Evolutionary conservation across 192 early-diverging fungal genomes (phyloP), one percentile per base, ranked within the genome.

Genomic region (Radiomyces spectabilis): DNA sequence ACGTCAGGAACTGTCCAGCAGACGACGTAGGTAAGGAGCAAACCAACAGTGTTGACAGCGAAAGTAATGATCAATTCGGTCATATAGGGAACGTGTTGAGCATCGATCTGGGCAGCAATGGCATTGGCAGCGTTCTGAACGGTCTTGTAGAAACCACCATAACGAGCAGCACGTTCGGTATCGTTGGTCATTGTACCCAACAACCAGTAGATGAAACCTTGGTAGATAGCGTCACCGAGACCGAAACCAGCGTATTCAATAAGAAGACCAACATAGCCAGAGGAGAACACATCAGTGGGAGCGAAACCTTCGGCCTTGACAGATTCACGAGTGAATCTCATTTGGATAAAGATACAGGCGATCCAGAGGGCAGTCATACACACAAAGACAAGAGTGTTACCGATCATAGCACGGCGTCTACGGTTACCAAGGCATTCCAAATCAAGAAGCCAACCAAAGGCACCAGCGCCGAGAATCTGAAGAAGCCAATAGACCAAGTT

Each of bases 131-230:
- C 77, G 53, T 83, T 86, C 77, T 94, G 92, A 49, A 91, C 84
- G 47, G 84, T 86, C 81, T 94, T 94, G 84, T 94, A 94, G 76
- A 87, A 92, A 3, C 90, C 92, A 43, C 81, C 78, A 55, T 85
- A 91, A 41, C 85, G 79, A 18, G 88, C 76, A 44, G 83, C 68
- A 53, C 76, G 71, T 53, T 80, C 79, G 55, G 79, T 76, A 67
- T 94, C 85, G 68, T 92, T 92, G 8, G 88, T 83, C 61, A 91
- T 69, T 35, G 90, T 79, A 15, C 90, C 92, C 62, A 94, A 83
- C 25, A 94, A 57, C 89, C 89, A 94, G 82, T 94, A 92, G 1
- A 74, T 69, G 34, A 76, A 82, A 55, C 76, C 78, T 74, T 94
- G 92, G 75, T 84, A 91, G 52, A 91, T 78, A 27, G 92, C 84